Conservation (phyloP, 768 basidiomycete species). For the Cystobasidium tubakii region DNA sequence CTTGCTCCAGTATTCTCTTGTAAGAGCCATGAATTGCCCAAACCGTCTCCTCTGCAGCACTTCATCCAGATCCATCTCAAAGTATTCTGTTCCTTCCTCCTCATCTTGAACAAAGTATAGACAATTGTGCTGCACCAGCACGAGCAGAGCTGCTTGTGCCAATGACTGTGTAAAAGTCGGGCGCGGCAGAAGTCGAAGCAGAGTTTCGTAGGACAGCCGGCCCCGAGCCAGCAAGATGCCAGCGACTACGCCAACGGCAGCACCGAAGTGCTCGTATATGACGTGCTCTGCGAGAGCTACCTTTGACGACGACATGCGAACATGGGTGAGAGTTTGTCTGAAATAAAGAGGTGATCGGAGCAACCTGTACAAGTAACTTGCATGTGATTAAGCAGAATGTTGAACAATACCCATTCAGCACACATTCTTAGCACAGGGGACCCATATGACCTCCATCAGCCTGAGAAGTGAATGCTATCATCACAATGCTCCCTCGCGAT, state of each 20-base stretch:
- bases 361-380: background rate
- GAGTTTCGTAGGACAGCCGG: constrained; percentile 27
- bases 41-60: constrained; percentile 18
- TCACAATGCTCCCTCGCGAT: no score
- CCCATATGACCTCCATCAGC: no score
- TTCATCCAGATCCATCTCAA: constrained; percentile 23
- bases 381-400: background rate
- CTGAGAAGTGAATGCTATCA: no score
- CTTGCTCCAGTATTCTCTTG: constrained; percentile 23
- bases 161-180: constrained; percentile 13
- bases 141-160: constrained; percentile 9
- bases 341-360: background rate
- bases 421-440: no score
- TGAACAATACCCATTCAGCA: no score
- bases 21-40: constrained; percentile 17
- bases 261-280: constrained; percentile 34
- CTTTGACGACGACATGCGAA: constrained; percentile 27
- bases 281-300: constrained; percentile 30
- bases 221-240: constrained; percentile 22
- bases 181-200: constrained; percentile 25
- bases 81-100: constrained; percentile 32
- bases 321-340: background rate
- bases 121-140: constrained; percentile 33
- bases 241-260: constrained; percentile 26
- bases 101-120: constrained; percentile 28